Percentiles rank a stretch among this genome's conserved stretches.
phyloP scores from a whole-genome alignment of 495 filamentous ascomycete species.

The Amphirosellinia nigrospora region DNA sequence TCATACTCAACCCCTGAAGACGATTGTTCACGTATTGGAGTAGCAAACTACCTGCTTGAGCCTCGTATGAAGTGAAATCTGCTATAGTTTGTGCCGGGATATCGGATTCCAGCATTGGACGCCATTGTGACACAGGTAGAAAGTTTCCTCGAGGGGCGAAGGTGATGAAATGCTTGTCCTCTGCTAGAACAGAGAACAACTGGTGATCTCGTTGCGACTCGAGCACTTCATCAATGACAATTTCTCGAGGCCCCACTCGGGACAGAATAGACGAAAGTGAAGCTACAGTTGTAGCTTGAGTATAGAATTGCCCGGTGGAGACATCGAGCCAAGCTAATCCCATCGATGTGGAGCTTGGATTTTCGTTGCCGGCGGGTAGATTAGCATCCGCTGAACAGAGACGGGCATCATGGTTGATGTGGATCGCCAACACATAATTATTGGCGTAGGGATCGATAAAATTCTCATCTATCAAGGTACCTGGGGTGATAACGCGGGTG shows the following conservation, averaged over 20 bases:
- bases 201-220: conserved; percentile 52
- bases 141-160: conserved; percentile 55
- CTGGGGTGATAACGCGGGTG: conserved; percentile 86
- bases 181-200: conserved; percentile 53
- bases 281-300: conserved; percentile 74
- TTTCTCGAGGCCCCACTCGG: conserved; percentile 82
- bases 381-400: conserved; percentile 21
- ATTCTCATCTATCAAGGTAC: conserved; percentile 95
- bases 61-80: conserved; percentile 58
- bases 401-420: conserved; percentile 44
- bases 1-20: conserved; percentile 79
- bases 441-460: conserved; percentile 93
- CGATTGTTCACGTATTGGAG: conserved; percentile 82
- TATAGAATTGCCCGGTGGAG: conserved; percentile 92
- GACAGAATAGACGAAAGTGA: conserved; percentile 79
- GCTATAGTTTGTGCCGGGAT: conserved; percentile 50
- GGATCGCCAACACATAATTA: conserved; percentile 85
- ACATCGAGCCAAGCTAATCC: conserved; percentile 95
- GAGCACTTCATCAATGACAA: conserved; percentile 73
- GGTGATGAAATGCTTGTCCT: conserved; percentile 65
- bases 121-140: conserved; percentile 70
- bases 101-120: conserved; percentile 73
- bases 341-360: conserved; percentile 50
- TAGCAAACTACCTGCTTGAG: conserved; percentile 73
- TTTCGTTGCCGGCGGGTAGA: not conserved